Conservation (phyloP, 495 filamentous ascomycete species). For the Trypethelium eluteriae region DNA sequence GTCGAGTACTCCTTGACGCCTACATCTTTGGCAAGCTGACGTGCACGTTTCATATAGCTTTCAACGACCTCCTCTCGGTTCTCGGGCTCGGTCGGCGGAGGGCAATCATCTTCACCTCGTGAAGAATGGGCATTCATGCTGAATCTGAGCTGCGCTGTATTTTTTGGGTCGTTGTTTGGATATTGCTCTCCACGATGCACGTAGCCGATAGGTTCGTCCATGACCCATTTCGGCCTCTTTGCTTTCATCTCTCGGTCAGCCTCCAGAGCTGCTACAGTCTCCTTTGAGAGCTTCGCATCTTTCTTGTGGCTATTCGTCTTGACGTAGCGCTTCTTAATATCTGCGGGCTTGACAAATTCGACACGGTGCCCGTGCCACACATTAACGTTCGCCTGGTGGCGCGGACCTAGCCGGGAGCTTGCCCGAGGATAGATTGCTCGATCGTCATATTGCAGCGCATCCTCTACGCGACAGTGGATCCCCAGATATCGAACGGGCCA, state of each 20-base stretch:
- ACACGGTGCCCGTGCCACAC: constrained; percentile 80
- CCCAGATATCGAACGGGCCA: constrained; percentile 97
- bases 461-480: constrained; percentile 91
- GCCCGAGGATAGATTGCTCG: constrained; percentile 88
- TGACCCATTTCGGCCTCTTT: constrained; percentile 81
- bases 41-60: constrained; percentile 66
- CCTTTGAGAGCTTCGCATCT: constrained; percentile 66
- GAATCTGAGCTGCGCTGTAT: constrained; percentile 54
- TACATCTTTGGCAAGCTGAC: constrained; percentile 50
- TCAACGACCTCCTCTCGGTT: constrained; percentile 54
- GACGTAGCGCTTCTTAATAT: constrained; percentile 69
- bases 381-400: constrained; percentile 80
- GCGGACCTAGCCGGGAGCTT: constrained; percentile 82
- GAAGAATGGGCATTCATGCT: constrained; percentile 47
- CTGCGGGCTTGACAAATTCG: constrained; percentile 78
- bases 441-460: constrained; percentile 95
- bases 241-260: constrained; percentile 69
- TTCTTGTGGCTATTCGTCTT: constrained; percentile 56
- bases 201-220: constrained; percentile 85
- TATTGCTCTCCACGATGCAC: constrained; percentile 74
- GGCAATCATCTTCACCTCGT: constrained; percentile 47
- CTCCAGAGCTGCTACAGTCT: constrained; percentile 68
- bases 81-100: constrained; percentile 34
- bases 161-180: constrained; percentile 45
- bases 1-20: constrained; percentile 64